phyloP scores from a whole-genome alignment of 352 stramenopile species.

The Pythium rishiriense region DNA sequence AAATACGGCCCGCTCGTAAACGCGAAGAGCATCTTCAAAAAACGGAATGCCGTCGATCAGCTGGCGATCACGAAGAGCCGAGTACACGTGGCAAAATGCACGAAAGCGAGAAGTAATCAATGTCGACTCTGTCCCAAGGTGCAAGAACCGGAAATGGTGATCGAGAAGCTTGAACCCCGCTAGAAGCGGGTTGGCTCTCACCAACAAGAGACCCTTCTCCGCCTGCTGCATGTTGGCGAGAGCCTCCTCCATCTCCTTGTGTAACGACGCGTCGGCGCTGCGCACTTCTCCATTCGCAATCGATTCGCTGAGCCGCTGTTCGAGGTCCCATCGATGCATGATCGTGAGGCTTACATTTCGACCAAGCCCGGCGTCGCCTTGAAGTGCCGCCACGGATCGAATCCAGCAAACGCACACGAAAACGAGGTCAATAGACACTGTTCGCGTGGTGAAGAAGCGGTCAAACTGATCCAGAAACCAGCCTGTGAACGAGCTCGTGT shows the following conservation, averaged over 20 bases:
- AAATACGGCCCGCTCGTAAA: constrained; percentile 28
- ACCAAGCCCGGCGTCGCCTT: constrained; percentile 24
- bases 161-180: constrained; percentile 31
- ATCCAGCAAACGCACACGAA: constrained; percentile 35
- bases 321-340: constrained; percentile 26
- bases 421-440: background rate
- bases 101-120: constrained; percentile 20
- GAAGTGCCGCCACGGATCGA: constrained; percentile 31
- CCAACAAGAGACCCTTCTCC: constrained; percentile 12
- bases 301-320: constrained; percentile 21
- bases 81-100: constrained; percentile 13
- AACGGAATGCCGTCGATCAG: constrained; percentile 9
- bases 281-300: constrained; percentile 18
- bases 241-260: background rate
- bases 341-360: constrained; percentile 30
- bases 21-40: constrained; percentile 6
- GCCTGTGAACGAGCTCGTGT: background rate
- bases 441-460: background rate
- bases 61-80: constrained; percentile 12
- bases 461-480: background rate
- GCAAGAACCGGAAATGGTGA: constrained; percentile 31
- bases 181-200: constrained; percentile 33
- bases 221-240: background rate
- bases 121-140: constrained; percentile 26
- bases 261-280: too few species aligned